Evolutionary conservation across 441 rosid species (phyloP), one percentile per base, ranked within the genome.

Genomic region (Populus tomentosa): DNA sequence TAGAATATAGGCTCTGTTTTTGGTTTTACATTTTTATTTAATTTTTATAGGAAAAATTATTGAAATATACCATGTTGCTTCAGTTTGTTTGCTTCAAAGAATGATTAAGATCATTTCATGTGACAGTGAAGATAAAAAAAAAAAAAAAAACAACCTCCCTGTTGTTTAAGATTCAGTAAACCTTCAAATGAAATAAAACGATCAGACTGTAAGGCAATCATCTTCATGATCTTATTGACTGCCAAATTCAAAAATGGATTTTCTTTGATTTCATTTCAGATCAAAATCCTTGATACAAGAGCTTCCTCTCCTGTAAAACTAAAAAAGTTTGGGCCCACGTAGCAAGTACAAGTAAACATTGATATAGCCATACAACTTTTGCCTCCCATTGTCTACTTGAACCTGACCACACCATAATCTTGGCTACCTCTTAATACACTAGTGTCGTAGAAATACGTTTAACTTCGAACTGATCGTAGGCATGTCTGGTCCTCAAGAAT

Each of bases 401-500:
- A 20, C 62, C 65, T 20, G 3, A 28, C 21, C 18, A 16, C 28
- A 8, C 24, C 64, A 71, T 10, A 63, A 53, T 32, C 35, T 6
- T 20, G 6, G 53, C 23, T 36, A 23, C 9, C 69, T 35, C 32
- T 77, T 70, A 80, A 20, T 75, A 81, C 70, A 81, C 7, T 68
- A 71, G 82, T 26, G 85, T 26, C 5, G n/a, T 53, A 53, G 78
- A 67, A 24, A 73, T 73, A 10, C 98, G 90, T 59, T 88, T 89
- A 68, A 78, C 75, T 85, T 95, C 98, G 66, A 94, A 95, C 46
- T 84, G 90, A 62, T 88, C 84, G 75, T 95, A 95, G 36, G 98
- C 97, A 61, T 87, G 87, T 78, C 89, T 91, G 18, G 99, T 95
- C 83, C 99, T 90, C 26, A 91, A 75, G 83, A 90, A 95, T 78